Base-by-base conservation (phyloP, 2,329 filamentous ascomycete genomes). In the Xylariaceae sp. region DNA sequence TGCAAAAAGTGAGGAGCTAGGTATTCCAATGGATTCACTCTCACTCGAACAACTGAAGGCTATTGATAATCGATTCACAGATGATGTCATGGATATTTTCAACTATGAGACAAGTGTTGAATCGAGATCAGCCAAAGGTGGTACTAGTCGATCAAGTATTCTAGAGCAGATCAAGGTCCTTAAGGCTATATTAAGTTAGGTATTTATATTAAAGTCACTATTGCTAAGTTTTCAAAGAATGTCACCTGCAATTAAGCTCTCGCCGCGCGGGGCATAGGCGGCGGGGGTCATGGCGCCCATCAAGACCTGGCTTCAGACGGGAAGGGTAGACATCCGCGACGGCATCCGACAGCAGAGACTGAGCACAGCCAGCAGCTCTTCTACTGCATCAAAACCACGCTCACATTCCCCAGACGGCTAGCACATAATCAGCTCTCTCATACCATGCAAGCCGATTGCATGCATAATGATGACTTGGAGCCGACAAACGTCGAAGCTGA, bases 101-200 rank as follows among this genome's bases (percentile, higher is more conserved):
- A 79, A 94, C 67, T 95, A 93, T 60, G 84, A 94, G 68, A 79
- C 79, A 53, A 88, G 84, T 49, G 88, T 95, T 6, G 89, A 95
- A 75, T 77, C 85, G 72, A 81, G 85, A 60, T 78, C 81, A 34
- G 83, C 87, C 3, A 82, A 82, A 55, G 90, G 89, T 10, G 49
- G 49, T 22, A 94, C 87, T 20, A 90, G 86, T 70, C 82, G 78
- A 68, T 76, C 76, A 11, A 76, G 79, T 20, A 83, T 86, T 6
- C 58, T 78, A 53, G 75, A 84, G 68, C 82, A 87, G 69, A 76
- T 86, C 53, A 68, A 76, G 58, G 75, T 72, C 6, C 52, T 75
- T 45, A 67, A 65, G 53, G 60, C 60, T 37, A 67, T 68, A 58
- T 51, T 73, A 33, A 54, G 42, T n/a, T n/a, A n/a, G n/a, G n/a